These are phyloP conservation scores for Silene latifolia DNA, from an alignment of 148 eudicot species.

Conservation along the genomic window DNA sequence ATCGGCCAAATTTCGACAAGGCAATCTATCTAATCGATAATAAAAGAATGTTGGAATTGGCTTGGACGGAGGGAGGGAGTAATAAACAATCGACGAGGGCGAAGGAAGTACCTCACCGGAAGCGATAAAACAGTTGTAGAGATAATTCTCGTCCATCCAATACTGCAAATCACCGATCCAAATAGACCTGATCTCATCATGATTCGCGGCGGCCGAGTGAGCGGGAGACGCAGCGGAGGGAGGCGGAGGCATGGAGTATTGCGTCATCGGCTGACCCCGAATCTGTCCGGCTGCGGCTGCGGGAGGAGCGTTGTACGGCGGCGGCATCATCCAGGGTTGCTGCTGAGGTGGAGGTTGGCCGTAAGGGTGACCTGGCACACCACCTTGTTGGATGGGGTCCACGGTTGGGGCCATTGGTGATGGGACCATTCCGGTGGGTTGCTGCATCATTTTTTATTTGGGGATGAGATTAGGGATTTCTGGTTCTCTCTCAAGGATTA, in stretches of 20 bases:
- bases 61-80: too few relatives aligned
- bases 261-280: conserved; percentile 26
- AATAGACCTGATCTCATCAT: conserved; percentile 73
- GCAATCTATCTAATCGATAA: too few relatives aligned
- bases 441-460: conserved; percentile 58
- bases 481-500: neutral
- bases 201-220: neutral
- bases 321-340: conserved; percentile 63
- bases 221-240: conserved; percentile 19
- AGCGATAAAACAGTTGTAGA: conserved; percentile 46
- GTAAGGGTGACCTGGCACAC: conserved; percentile 32
- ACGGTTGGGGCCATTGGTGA: conserved; percentile 24
- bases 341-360: conserved; percentile 41
- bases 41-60: too few relatives aligned
- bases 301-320: conserved; percentile 17
- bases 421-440: conserved; percentile 44
- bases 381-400: conserved; percentile 29
- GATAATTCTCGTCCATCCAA: conserved; percentile 89
- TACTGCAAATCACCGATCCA: conserved; percentile 98
- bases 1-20: too few relatives aligned
- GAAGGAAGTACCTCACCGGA: conserved; percentile 60
- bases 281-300: conserved; percentile 18
- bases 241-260: conserved; percentile 21
- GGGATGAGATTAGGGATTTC: neutral
- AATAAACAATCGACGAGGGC: too few relatives aligned